Evolutionary conservation across 73 alveolate genomes (phyloP).

Genomic region (Symbiodinium natans): DNA sequence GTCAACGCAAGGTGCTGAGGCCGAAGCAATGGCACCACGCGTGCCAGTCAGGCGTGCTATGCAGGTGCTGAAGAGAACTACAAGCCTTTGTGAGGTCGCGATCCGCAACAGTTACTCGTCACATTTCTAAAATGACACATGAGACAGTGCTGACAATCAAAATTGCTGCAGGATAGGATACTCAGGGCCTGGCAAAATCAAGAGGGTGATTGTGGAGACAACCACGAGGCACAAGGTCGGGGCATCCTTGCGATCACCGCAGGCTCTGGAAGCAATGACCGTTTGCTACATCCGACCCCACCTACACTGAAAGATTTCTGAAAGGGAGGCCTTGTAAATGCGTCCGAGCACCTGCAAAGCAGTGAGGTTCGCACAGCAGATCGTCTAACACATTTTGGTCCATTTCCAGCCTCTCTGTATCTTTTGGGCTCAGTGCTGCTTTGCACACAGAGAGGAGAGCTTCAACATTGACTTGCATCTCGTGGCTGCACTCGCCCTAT

Average conservation of each 20-base stretch:
- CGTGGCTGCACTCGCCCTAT: too few species aligned
- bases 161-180: too few species aligned
- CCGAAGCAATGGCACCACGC: slow-evolving; percentile 12
- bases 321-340: slow-evolving; percentile 1
- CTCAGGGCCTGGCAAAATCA: slow-evolving; percentile 6
- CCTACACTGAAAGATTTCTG: too few species aligned
- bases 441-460: too few species aligned
- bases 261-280: too few species aligned
- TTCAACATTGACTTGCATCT: too few species aligned
- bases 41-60: slow-evolving; percentile 51
- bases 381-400: too few species aligned
- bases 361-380: too few species aligned
- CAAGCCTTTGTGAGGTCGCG: not conserved
- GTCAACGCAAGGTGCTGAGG: not conserved
- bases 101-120: not conserved
- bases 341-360: not conserved
- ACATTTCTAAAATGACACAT: not conserved
- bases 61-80: slow-evolving; percentile 72
- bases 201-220: not conserved
- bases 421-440: too few species aligned
- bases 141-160: too few species aligned
- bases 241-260: slow-evolving; percentile 69
- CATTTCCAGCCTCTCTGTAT: too few species aligned
- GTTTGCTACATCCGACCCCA: too few species aligned
- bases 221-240: slow-evolving; percentile 73